phyloP scores from a whole-genome alignment of 2,329 filamentous ascomycete species.

The Paecilomyces sp. region DNA sequence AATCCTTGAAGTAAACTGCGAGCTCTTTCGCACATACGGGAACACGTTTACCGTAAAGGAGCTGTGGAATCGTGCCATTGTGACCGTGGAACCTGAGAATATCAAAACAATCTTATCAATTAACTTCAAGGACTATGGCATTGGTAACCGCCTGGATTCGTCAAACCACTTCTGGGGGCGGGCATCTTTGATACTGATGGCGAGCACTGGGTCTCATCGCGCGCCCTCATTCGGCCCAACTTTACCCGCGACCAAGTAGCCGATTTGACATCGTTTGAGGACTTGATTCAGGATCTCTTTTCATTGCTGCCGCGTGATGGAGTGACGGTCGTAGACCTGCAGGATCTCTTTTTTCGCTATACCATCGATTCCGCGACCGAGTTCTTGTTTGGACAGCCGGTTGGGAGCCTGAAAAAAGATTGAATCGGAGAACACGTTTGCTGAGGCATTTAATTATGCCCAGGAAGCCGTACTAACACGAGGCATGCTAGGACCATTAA shows the following conservation, averaged over 20 bases:
- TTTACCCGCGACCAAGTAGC: slow-evolving; percentile 3
- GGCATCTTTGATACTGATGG: slow-evolving; percentile 4
- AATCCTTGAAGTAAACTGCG: not conserved
- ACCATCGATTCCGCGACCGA: not conserved
- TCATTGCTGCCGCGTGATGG: not conserved
- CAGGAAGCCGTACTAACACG: slow-evolving; percentile 2
- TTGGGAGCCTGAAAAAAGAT: not conserved
- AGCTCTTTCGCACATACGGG: not conserved
- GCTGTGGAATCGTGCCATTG: slow-evolving; percentile 8
- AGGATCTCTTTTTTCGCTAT: slow-evolving; percentile 2
- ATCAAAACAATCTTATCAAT: slow-evolving; percentile 49
- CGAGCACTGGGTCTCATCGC: slow-evolving; percentile 1
- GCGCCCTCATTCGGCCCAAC: slow-evolving; percentile 3
- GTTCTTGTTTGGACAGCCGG: not conserved
- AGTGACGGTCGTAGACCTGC: not conserved
- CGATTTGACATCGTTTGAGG: not conserved
- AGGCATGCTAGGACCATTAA: slow-evolving; percentile 1
- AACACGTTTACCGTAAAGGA: slow-evolving; percentile 7
- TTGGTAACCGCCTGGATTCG: slow-evolving; percentile 20
- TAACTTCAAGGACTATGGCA: slow-evolving; percentile 45
- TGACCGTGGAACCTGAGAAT: slow-evolving; percentile 43
- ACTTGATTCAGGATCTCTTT: not conserved
- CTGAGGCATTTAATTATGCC: slow-evolving; percentile 4
- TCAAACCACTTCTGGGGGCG: not conserved
- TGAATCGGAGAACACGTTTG: not conserved